These are phyloP conservation scores for Vicia sativa DNA, from an alignment of 306 rosid species.

Conservation along the genomic window DNA sequence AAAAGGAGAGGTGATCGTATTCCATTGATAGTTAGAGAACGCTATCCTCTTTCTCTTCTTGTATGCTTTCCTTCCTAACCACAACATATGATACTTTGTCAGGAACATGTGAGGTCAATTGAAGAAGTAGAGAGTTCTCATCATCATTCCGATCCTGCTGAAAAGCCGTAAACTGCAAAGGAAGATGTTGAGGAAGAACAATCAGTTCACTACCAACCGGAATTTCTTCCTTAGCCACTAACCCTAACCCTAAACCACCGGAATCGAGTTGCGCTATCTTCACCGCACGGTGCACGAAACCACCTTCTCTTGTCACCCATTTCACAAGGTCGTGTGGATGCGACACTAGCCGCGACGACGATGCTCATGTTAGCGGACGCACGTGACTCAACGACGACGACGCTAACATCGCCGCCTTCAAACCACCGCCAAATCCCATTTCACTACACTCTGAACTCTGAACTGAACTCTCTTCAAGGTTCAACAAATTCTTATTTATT, in stretches of 20 bases:
- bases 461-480: background rate
- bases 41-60: too few relatives aligned
- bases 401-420: conserved; percentile 60
- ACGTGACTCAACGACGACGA: conserved; percentile 71
- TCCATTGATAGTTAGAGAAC: too few relatives aligned
- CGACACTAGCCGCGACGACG: conserved; percentile 58
- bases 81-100: too few relatives aligned
- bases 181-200: conserved; percentile 73
- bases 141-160: background rate
- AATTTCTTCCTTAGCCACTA: conserved; percentile 64
- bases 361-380: conserved; percentile 70
- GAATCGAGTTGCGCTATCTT: conserved; percentile 57
- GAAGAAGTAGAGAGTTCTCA: conserved; percentile 44
- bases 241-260: conserved; percentile 70
- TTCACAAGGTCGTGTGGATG: conserved; percentile 79
- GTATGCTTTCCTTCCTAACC: too few relatives aligned
- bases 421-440: conserved; percentile 1
- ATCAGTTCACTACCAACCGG: conserved; percentile 71
- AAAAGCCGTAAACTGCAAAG: conserved; percentile 53
- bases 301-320: conserved; percentile 85
- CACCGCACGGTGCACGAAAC: conserved; percentile 77
- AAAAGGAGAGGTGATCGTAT: too few relatives aligned
- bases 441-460: background rate
- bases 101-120: conserved; percentile 68
- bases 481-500: background rate